Percentiles rank a stretch among this genome's conserved stretches.
Conservation (phyloP, 208 protist genomes). For the Acanthamoeba castellanii region DNA sequence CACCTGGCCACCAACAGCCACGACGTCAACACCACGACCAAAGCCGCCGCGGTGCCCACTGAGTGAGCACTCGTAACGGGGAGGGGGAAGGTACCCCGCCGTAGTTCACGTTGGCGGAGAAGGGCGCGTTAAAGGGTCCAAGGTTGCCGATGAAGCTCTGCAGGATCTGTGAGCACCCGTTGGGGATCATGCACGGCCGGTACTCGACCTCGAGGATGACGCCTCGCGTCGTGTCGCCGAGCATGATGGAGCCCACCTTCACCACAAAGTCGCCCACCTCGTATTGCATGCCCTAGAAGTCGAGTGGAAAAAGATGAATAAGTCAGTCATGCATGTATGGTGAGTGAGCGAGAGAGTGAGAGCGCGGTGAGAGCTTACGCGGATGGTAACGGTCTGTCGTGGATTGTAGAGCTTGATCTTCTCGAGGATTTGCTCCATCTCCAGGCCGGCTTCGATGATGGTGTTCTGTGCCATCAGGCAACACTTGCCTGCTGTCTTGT, state of each 20-base stretch:
- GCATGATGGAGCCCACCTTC: slow-evolving; percentile 64
- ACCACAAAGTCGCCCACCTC: slow-evolving; percentile 49
- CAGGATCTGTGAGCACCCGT: slow-evolving; percentile 6
- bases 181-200: slow-evolving; percentile 41
- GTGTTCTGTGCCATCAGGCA: slow-evolving; percentile 32
- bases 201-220: slow-evolving; percentile 53
- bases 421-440: slow-evolving; percentile 55
- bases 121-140: background rate
- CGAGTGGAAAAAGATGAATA: background rate
- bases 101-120: background rate
- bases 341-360: background rate
- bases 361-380: background rate
- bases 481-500: background rate
- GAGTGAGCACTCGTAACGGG: background rate
- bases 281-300: slow-evolving; percentile 28
- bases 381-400: slow-evolving; percentile 31
- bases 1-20: background rate
- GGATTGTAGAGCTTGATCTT: slow-evolving; percentile 49
- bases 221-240: slow-evolving; percentile 14
- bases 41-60: too few relatives aligned
- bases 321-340: background rate
- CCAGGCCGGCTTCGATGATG: slow-evolving; percentile 51
- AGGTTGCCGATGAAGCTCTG: slow-evolving; percentile 42
- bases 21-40: background rate
- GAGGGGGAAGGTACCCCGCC: background rate